These are phyloP conservation scores for Henningerozyma blattae DNA, from an alignment of 805 yeast genomes.

Conservation along the genomic window DNA sequence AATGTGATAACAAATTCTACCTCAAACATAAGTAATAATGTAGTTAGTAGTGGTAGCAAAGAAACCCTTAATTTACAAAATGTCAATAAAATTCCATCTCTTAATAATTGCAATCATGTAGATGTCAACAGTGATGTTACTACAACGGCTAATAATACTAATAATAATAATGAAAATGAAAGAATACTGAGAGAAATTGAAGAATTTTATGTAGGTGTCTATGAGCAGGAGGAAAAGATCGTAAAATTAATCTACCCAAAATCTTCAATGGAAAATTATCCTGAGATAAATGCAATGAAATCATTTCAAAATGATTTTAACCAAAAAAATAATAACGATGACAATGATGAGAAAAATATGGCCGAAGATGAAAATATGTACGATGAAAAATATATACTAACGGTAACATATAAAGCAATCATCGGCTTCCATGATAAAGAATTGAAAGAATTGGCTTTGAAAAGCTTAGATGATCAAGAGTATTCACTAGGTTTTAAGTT, in stretches of 20 bases:
- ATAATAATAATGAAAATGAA: too few relatives aligned
- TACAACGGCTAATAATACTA: background rate
- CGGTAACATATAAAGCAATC: conserved; percentile 22
- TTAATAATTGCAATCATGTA: too few relatives aligned
- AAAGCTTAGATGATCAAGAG: conserved; percentile 18
- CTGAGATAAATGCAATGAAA: conserved; percentile 5
- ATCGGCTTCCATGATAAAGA: conserved; percentile 24
- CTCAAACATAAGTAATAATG: background rate
- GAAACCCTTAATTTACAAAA: too few relatives aligned
- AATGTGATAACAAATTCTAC: background rate
- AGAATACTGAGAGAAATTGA: conserved; percentile 4
- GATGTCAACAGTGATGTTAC: background rate
- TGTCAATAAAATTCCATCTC: too few relatives aligned
- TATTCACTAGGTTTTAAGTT: conserved; percentile 20
- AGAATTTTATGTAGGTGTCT: conserved; percentile 26
- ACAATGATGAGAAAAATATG: background rate
- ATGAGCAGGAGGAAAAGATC: conserved; percentile 17
- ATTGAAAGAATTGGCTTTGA: conserved; percentile 15
- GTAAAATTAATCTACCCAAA: background rate
- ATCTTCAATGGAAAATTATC: conserved; percentile 3
- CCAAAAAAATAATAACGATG: background rate
- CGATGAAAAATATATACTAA: conserved; percentile 12
- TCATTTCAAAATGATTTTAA: conserved; percentile 1
- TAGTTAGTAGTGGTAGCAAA: background rate
- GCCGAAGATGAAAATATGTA: background rate